Evolutionary conservation across 768 basidiomycete genomes (phyloP).

Genomic region (Tricholoma sp.): DNA sequence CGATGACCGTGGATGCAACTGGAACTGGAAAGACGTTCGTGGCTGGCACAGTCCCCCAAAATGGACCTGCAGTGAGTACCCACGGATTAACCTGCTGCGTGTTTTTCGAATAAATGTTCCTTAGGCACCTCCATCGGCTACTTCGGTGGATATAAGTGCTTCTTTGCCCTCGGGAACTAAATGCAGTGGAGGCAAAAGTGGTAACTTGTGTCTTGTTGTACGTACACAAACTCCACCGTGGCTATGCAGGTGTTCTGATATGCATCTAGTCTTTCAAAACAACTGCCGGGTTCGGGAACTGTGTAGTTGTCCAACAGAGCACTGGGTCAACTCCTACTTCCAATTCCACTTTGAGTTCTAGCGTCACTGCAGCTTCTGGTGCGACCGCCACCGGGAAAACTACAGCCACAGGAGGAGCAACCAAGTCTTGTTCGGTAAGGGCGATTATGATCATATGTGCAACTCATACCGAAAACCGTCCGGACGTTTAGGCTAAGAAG

Average conservation of each 20-base stretch:
- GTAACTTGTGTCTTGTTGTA: slow-evolving; percentile 46
- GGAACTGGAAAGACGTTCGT: slow-evolving; percentile 35
- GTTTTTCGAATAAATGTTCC: neutral
- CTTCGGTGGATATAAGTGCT: slow-evolving; percentile 37
- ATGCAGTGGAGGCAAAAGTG: slow-evolving; percentile 43
- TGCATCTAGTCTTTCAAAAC: slow-evolving; percentile 37
- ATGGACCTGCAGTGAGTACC: slow-evolving; percentile 42
- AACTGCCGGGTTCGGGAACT: slow-evolving; percentile 49
- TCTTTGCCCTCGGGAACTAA: slow-evolving; percentile 42
- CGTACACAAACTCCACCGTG: slow-evolving; percentile 4
- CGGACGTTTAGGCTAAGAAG: neutral
- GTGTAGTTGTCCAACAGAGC: slow-evolving; percentile 41
- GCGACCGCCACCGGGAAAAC: slow-evolving; percentile 13
- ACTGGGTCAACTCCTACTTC: slow-evolving; percentile 12
- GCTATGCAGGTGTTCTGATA: neutral
- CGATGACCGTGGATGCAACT: slow-evolving; percentile 41
- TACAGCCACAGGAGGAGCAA: slow-evolving; percentile 1
- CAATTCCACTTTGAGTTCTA: slow-evolving; percentile 9
- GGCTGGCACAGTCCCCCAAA: slow-evolving; percentile 33
- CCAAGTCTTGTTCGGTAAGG: neutral
- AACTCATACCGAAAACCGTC: neutral
- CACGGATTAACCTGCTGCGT: neutral
- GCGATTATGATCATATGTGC: slow-evolving; percentile 8
- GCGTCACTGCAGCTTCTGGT: slow-evolving; percentile 6
- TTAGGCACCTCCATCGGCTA: slow-evolving; percentile 32